These are phyloP conservation scores for Spathaspora jeffriesii DNA, from an alignment of 1,139 yeast genomes.

Conservation along the genomic window DNA sequence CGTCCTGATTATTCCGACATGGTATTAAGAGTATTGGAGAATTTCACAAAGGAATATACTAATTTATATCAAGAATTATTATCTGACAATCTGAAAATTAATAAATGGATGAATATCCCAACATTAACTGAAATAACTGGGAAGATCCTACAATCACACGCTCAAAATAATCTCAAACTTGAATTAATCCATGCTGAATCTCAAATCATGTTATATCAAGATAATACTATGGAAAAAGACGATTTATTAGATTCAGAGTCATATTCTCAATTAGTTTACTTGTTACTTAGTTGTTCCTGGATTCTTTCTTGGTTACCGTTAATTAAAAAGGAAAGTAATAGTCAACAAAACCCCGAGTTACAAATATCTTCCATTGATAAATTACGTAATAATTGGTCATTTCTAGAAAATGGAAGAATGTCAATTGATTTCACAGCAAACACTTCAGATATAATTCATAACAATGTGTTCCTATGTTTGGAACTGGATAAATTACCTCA, in stretches of 20 bases:
- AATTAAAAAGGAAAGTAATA: constrained; percentile 37
- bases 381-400: constrained; percentile 57
- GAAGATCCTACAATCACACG: constrained; percentile 19
- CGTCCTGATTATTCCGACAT: constrained; percentile 52
- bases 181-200: constrained; percentile 33
- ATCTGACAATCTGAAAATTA: constrained; percentile 27
- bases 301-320: constrained; percentile 56
- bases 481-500: constrained; percentile 35
- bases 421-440: constrained; percentile 22
- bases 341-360: constrained; percentile 13
- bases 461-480: constrained; percentile 37
- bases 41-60: constrained; percentile 31
- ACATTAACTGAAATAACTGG: constrained; percentile 35
- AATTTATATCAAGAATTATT: constrained; percentile 32
- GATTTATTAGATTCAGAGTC: constrained; percentile 45
- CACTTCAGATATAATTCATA: constrained; percentile 18
- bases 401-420: constrained; percentile 47
- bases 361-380: constrained; percentile 37
- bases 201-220: constrained; percentile 29
- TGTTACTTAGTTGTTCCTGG: constrained; percentile 50
- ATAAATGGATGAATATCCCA: constrained; percentile 45
- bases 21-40: constrained; percentile 35
- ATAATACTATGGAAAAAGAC: constrained; percentile 24
- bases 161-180: constrained; percentile 1
- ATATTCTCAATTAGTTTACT: constrained; percentile 48